A percentile compares a stretch with the other conserved stretches of the same genome.
Evolutionary conservation across 441 rosid species (phyloP).

Genomic region (Pelargonium australe): DNA sequence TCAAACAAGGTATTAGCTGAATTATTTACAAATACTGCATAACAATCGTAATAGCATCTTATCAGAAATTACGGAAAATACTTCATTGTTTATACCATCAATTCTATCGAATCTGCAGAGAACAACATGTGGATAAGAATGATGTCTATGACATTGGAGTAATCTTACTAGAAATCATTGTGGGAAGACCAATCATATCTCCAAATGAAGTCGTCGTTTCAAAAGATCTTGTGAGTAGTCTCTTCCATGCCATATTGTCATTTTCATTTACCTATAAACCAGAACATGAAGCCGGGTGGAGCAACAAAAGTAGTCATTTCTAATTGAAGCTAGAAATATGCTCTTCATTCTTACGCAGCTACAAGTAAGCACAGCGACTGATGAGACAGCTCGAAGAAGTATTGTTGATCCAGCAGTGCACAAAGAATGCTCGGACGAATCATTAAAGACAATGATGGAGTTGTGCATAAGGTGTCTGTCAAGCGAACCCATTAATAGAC

Average conservation of each 20-base stretch:
- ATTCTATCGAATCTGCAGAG: constrained; percentile 24
- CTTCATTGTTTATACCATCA: neutral
- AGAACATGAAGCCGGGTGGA: neutral
- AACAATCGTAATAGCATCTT: neutral
- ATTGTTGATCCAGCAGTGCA: constrained; percentile 38
- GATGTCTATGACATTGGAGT: constrained; percentile 51
- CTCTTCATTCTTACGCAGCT: constrained; percentile 25
- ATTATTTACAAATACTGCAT: neutral
- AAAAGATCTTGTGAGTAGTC: constrained; percentile 42
- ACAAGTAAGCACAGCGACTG: constrained; percentile 34
- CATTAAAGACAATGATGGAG: constrained; percentile 43
- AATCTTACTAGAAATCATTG: constrained; percentile 48
- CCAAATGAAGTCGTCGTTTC: constrained; percentile 28
- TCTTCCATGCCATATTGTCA: neutral
- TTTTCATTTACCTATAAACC: neutral
- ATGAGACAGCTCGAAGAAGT: constrained; percentile 33
- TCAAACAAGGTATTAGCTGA: constrained; percentile 25
- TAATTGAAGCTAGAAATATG: neutral
- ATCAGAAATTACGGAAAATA: neutral
- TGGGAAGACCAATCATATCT: constrained; percentile 42
- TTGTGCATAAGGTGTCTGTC: constrained; percentile 40
- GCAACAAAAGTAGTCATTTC: neutral
- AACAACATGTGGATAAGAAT: constrained; percentile 24
- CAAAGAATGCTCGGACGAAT: constrained; percentile 43
- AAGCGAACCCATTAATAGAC: constrained; percentile 29